Conservation (phyloP, 768 basidiomycete genomes). For the Leccinum incarnatum region DNA sequence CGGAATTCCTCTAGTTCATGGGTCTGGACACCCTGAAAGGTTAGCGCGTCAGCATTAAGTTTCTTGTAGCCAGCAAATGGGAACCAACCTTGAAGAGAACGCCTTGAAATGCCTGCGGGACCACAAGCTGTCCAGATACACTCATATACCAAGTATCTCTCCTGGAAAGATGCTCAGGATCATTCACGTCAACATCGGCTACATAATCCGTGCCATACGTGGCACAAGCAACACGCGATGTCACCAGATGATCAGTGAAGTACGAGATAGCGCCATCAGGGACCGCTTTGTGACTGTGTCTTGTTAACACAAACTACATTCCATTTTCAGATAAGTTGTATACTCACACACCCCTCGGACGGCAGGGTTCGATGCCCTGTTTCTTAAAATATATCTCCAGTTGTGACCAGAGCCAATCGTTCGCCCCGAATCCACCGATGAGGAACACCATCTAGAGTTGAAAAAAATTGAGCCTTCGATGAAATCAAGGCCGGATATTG, state of each 20-base stretch:
- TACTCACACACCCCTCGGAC: constrained; percentile 49
- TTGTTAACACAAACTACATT: neutral
- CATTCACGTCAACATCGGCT: neutral
- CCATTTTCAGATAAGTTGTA: constrained; percentile 3
- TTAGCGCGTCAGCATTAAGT: neutral
- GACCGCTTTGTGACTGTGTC: constrained; percentile 40
- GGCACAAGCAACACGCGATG: constrained; percentile 40
- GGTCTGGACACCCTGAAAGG: constrained; percentile 7
- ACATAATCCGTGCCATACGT: constrained; percentile 46
- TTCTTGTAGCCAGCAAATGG: neutral
- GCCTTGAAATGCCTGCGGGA: constrained; percentile 4
- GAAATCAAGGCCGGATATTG: neutral
- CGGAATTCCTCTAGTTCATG: constrained; percentile 17
- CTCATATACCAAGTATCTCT: constrained; percentile 2
- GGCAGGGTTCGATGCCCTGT: constrained; percentile 38
- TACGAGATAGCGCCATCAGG: constrained; percentile 45
- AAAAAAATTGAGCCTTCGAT: neutral
- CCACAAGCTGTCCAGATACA: neutral
- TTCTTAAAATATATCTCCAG: constrained; percentile 37
- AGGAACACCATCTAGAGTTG: constrained; percentile 36
- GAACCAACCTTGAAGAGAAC: constrained; percentile 11
- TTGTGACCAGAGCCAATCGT: constrained; percentile 40
- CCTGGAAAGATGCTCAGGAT: constrained; percentile 13
- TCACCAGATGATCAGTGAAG: constrained; percentile 43
- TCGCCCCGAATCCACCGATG: constrained; percentile 51